phyloP scores from a whole-genome alignment of 169 alveolate genomes.

The Plasmodium reichenowi region DNA sequence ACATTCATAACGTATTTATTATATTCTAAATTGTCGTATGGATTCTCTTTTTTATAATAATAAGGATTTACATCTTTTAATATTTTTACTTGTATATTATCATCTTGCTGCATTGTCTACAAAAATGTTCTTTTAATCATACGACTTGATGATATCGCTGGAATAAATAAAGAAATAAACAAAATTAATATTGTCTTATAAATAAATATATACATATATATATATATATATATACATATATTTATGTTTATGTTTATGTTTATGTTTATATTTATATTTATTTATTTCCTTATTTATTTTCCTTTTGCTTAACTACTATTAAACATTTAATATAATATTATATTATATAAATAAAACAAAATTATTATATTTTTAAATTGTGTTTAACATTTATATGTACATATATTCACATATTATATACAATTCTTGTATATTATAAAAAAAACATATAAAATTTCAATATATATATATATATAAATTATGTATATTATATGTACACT shows the following conservation, averaged over 20 bases:
- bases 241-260: no score
- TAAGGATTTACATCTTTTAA: background rate
- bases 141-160: background rate
- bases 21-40: constrained; percentile 17
- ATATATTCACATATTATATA: no score
- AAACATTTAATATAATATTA: no score
- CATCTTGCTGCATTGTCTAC: constrained; percentile 35
- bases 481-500: no score
- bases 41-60: background rate
- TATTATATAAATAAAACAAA: no score
- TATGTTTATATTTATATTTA: background rate
- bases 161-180: no score
- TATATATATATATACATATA: no score
- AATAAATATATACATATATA: background rate
- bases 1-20: constrained; percentile 28
- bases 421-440: no score
- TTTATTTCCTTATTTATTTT: constrained; percentile 2
- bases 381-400: no score
- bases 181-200: background rate
- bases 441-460: no score
- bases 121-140: background rate
- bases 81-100: constrained; percentile 5
- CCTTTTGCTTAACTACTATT: background rate
- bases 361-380: no score
- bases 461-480: no score